phyloP scores from a whole-genome alignment of 768 basidiomycete species.

The Trametes cinnabarina region DNA sequence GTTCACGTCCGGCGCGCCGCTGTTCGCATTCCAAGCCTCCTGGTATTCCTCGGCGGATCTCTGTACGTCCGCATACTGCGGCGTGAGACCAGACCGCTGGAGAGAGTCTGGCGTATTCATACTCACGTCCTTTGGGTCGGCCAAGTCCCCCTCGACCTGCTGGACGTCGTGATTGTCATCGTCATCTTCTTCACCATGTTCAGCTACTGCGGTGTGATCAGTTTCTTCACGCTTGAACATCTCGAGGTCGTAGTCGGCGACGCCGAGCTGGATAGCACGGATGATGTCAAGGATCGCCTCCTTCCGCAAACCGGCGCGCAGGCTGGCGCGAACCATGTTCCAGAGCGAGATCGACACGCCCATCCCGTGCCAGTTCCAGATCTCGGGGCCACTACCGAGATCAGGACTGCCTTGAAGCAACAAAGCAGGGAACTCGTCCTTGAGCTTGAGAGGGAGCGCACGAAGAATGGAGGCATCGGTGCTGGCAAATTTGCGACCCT shows the following conservation, averaged over 20 bases:
- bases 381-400: slow-evolving; percentile 52
- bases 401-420: slow-evolving; percentile 55
- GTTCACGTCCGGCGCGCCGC: slow-evolving; percentile 35
- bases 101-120: slow-evolving; percentile 1
- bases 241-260: slow-evolving; percentile 31
- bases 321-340: slow-evolving; percentile 65
- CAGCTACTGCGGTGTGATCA: slow-evolving; percentile 33
- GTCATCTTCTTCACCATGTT: slow-evolving; percentile 35
- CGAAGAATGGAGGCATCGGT: slow-evolving; percentile 72
- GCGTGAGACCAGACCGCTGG: background rate
- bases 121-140: slow-evolving; percentile 30
- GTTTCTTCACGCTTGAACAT: slow-evolving; percentile 34
- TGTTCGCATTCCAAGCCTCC: slow-evolving; percentile 63
- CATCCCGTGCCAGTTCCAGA: slow-evolving; percentile 78
- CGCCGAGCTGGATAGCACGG: slow-evolving; percentile 54
- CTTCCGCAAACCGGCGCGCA: slow-evolving; percentile 58
- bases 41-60: slow-evolving; percentile 47
- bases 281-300: slow-evolving; percentile 62
- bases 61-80: slow-evolving; percentile 32
- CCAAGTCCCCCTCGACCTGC: slow-evolving; percentile 24
- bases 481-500: slow-evolving; percentile 67
- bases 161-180: slow-evolving; percentile 18
- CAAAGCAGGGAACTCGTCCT: slow-evolving; percentile 71
- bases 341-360: slow-evolving; percentile 71
- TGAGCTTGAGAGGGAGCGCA: slow-evolving; percentile 62